phyloP scores from a whole-genome alignment of 768 basidiomycete genomes.

The Boletus patriciae region DNA sequence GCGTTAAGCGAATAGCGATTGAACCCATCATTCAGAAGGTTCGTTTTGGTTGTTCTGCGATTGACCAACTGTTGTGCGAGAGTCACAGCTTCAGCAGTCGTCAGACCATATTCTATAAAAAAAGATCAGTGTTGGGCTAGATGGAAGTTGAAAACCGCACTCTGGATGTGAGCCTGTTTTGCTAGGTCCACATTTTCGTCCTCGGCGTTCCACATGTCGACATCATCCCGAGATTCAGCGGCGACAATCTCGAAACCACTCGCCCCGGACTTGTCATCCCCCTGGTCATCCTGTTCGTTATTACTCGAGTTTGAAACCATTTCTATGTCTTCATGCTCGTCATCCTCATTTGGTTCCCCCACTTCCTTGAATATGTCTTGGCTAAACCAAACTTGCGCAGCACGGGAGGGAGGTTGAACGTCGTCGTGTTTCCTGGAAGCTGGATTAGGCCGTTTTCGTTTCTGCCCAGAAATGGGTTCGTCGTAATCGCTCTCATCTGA shows the following conservation, averaged over 20 bases:
- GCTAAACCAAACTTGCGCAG: slow-evolving; percentile 92
- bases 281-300: slow-evolving; percentile 31
- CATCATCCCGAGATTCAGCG: slow-evolving; percentile 54
- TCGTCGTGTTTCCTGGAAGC: slow-evolving; percentile 37
- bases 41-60: slow-evolving; percentile 81
- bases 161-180: slow-evolving; percentile 62
- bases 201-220: slow-evolving; percentile 78
- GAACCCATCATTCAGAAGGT: slow-evolving; percentile 94
- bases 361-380: slow-evolving; percentile 80
- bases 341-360: slow-evolving; percentile 37
- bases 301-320: slow-evolving; percentile 32
- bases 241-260: slow-evolving; percentile 76
- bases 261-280: slow-evolving; percentile 22
- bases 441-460: slow-evolving; percentile 41
- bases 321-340: slow-evolving; percentile 24
- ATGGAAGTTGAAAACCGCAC: slow-evolving; percentile 43
- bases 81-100: slow-evolving; percentile 87
- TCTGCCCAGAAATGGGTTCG: slow-evolving; percentile 33
- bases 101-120: slow-evolving; percentile 71
- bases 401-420: slow-evolving; percentile 46
- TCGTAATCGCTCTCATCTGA: slow-evolving; percentile 54
- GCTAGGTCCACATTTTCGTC: slow-evolving; percentile 71
- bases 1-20: slow-evolving; percentile 89
- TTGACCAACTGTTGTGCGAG: slow-evolving; percentile 91
- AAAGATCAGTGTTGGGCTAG: slow-evolving; percentile 3